Evolutionary conservation across 257 asterid genomes (phyloP).

Genomic region (Solanum habrochaites): DNA sequence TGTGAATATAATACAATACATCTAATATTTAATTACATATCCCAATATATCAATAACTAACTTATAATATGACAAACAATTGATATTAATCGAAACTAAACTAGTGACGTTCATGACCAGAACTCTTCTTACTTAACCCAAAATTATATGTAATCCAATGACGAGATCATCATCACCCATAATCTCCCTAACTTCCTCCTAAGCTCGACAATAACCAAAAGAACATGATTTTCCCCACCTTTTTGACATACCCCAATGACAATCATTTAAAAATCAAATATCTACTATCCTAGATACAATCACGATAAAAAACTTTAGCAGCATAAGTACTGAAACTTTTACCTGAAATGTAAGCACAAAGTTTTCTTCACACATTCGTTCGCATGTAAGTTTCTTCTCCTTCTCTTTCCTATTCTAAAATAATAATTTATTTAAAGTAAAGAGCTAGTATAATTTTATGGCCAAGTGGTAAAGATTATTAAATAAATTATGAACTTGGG

Average conservation of each 20-base stretch:
- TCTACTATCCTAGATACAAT: not conserved
- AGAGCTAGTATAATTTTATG: no score
- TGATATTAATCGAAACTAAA: no score
- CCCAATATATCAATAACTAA: not conserved
- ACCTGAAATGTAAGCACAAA: not conserved
- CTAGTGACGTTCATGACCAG: not conserved
- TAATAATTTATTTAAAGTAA: no score
- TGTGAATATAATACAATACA: not conserved
- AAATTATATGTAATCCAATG: not conserved
- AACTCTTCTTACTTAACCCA: not conserved
- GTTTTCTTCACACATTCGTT: not conserved
- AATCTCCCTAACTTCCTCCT: not conserved
- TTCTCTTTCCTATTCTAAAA: not conserved
- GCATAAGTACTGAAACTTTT: not conserved
- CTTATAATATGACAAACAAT: not conserved
- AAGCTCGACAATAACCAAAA: not conserved
- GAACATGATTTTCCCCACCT: not conserved
- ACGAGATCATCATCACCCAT: not conserved
- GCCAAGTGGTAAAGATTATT: not conserved
- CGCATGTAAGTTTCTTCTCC: not conserved
- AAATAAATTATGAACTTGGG: not conserved
- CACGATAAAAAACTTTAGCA: not conserved
- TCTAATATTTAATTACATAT: not conserved
- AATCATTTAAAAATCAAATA: no score
- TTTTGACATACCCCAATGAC: not conserved